Base-by-base conservation (phyloP, 2,329 filamentous ascomycete species). In the Xylariaceae sp. region DNA sequence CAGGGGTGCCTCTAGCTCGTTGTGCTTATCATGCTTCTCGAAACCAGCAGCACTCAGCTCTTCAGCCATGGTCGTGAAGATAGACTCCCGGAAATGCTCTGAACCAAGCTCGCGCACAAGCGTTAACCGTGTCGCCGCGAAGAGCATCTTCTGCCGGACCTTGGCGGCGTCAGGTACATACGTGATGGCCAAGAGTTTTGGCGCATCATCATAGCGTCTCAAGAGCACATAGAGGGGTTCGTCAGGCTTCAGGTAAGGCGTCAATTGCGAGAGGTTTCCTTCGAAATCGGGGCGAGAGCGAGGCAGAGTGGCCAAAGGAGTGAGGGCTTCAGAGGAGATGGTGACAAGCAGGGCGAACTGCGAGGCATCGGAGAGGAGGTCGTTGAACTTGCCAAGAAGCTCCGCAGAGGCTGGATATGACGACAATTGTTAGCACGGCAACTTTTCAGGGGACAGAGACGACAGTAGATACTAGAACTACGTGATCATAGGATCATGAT, bases 111-210 rank as follows among this genome's bases (percentile, higher is more conserved):
- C 89, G 48, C 89, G 83, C 53, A 88, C 82, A 1, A 94, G 80
- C 0, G 89, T 89, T 67, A 92, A 78, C 8, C 89, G 83, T 34
- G 90, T 92, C 23, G 86, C 84, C 4, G 90, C 89, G 73, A 93
- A 92, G 18, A 94, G 82, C 87, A 90, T 94, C 80, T 94, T 94
- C 72, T 91, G 88, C 45, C 90, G 86, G 58, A 94, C 89, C 34
- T 87, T 88, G 45, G 90, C 90, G 0, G 83, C 72, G 73, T 93
- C 88, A 30, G 90, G 90, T 4, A 94, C 85, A 73, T 92, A 94
- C 42, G 89, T 91, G 42, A 92, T 77, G 51, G 87, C 88, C 30
- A 88, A 76, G 64, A 92, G 85, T 64, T 73, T 74, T n/a, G 82
- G 82, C 2, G 77, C 73, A 44, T 74, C 72, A 55, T 84, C 79